Evolutionary conservation across 2,329 filamentous ascomycete genomes (phyloP), one percentile per base, ranked within the genome.

Genomic region (Colletotrichum salicis): DNA sequence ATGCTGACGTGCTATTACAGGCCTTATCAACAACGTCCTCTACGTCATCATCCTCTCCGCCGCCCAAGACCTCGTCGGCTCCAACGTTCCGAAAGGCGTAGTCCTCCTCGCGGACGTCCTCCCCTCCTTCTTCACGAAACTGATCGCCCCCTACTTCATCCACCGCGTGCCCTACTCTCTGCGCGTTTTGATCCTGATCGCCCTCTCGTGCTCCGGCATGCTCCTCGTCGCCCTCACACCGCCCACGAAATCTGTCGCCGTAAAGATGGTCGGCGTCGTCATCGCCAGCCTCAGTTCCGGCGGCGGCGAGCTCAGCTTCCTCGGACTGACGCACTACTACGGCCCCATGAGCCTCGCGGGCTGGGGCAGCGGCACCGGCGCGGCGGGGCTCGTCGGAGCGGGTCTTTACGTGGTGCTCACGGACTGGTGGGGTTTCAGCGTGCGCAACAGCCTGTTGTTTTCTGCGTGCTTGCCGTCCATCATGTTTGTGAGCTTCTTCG

Each of bases 11-110:
- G 54, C n/a, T 73, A 51, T 3, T 24, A 35, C 78, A 96, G 94
- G 94, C 64, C 85, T 96, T 22, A 96, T 98, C 80, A 98, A 99
- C 83, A 98, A 98, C 84, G 94, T 98, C 76, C 93, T 98, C 83
- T 98, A 98, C 83, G 96, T 98, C 67, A 94, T 98, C 81, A 96
- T 98, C 79, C 92, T 99, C 78, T 97, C 95, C 35, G 94, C 96
- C 45, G 96, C 96, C 4, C 93, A 98, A 77, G 96, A 99, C 79
- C 93, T 99, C 73, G 96, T 98, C 76, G 96, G 96, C 45, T 92
- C 94, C 37, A 92, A 94, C 37, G 87, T 98, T 1, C 96, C 96
- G 61, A 98, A 98, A 82, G 94, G 94, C 76, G 89, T 97, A 68
- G 96, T 99, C 67, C 91, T 98, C 66, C 93, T 98, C 73, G 95